phyloP scores from a whole-genome alignment of 2,329 filamentous ascomycete species.

The Thelonectria blattea region DNA sequence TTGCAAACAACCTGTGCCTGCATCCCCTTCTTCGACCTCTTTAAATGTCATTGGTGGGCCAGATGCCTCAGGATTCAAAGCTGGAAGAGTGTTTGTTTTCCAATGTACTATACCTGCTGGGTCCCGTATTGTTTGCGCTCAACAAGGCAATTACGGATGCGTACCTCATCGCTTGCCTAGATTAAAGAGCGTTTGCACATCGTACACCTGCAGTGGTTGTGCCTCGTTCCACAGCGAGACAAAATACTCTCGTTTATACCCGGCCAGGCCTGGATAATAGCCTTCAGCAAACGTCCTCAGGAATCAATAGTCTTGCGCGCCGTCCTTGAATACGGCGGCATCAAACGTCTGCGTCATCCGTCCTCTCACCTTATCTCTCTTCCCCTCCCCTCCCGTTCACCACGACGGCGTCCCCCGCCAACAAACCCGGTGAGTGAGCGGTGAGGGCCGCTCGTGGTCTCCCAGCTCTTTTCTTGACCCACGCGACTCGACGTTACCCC shows the following conservation, averaged over 20 bases:
- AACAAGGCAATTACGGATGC: not conserved
- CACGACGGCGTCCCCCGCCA: not conserved
- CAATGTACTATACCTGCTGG: too few relatives aligned
- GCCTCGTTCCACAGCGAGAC: not conserved
- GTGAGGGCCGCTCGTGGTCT: constrained; percentile 7
- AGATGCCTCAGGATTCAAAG: too few relatives aligned
- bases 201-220: not conserved
- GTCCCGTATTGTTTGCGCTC: not conserved
- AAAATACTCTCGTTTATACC: too few relatives aligned
- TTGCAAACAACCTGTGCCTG: too few relatives aligned
- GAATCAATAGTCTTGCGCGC: too few relatives aligned
- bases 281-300: too few relatives aligned
- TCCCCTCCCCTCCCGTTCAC: not conserved
- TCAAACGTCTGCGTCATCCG: not conserved
- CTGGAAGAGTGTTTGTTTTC: not conserved
- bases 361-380: not conserved
- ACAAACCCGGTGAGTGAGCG: constrained; percentile 1
- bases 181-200: not conserved
- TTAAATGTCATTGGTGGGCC: too few relatives aligned
- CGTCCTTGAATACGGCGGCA: too few relatives aligned
- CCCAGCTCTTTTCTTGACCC: not conserved
- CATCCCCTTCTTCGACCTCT: too few relatives aligned
- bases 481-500: constrained; percentile 6
- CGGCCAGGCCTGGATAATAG: too few relatives aligned
- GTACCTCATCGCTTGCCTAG: not conserved